Base-by-base conservation (phyloP, 2,329 filamentous ascomycete species). In the Ophioceras dolichostomum region DNA sequence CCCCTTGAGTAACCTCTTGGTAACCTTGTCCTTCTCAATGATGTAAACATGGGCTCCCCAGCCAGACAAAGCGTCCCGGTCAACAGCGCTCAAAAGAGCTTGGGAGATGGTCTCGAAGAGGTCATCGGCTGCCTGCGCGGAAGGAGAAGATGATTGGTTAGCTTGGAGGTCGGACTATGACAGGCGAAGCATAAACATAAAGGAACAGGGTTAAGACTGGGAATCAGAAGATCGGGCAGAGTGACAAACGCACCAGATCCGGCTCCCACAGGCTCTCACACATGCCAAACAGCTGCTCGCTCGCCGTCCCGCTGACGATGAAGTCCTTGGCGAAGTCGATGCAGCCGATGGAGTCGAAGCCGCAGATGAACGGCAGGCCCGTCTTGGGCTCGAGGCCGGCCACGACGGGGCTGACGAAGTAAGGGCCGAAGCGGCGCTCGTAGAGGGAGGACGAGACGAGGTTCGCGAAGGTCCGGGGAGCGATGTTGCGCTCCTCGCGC, bases 241-340 rank as follows among this genome's bases (percentile, higher is more conserved):
- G n/a, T n/a, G n/a, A n/a, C n/a, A 5, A 35, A 68, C 79, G 38
- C 68, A 94, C 89, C 70, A 98, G 66, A 75, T 95, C 83, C 38
- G 91, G 88, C 70, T 98, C 91, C 88, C 89, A 98, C 49, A 98
- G 66, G 47, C 85, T 85, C 70, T 98, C 91, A 60, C 91, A 98
- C 62, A 93, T 98, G 68, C 91, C 91, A 67, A 95, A 98, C 53
- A 98, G 70, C 72, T 98, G 91, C 61, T 98, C 89, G 51, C 83
- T 89, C 37, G 91, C 91, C 19, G 91, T 98, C 43, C 91, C 91
- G 50, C 82, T 85, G 49, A 98, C 91, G 58, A 98, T 96, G 61
- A 98, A 98, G 67, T 98, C 91, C 72, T 95, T 95, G 47, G 91
- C 91, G 62, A 95, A 95, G 66, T 98, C 91, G 61, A 98, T 98